phyloP scores from a whole-genome alignment of 176 grass and related monocot genomes.

The Cenchrus americanus region DNA sequence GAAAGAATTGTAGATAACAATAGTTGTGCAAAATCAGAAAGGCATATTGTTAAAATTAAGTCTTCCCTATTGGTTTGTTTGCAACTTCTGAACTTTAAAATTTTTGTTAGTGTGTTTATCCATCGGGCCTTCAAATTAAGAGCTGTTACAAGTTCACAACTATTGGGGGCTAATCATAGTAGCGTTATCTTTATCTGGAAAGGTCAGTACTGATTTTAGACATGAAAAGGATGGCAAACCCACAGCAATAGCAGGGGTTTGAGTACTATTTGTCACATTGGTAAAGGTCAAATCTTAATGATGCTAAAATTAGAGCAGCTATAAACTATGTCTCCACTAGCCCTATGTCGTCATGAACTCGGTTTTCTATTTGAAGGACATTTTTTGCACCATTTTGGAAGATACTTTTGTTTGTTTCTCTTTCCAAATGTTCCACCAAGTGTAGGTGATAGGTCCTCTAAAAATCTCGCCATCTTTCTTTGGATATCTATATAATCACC shows the following conservation, averaged over 20 bases:
- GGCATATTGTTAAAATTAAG: background rate
- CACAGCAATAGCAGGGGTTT: background rate
- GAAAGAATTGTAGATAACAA: background rate
- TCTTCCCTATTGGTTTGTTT: background rate
- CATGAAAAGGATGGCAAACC: background rate
- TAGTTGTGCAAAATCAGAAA: conserved; percentile 2
- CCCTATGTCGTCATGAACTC: background rate
- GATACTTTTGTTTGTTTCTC: background rate
- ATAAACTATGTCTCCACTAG: background rate
- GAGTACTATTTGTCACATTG: background rate
- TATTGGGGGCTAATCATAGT: background rate
- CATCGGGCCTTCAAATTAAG: background rate
- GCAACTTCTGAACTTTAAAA: background rate
- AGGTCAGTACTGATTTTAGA: background rate
- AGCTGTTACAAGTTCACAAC: background rate
- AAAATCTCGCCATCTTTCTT: background rate
- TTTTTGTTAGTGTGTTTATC: background rate
- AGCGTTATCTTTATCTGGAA: background rate
- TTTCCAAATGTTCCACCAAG: background rate
- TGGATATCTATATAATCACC: background rate
- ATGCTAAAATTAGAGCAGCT: background rate
- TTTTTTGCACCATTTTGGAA: background rate
- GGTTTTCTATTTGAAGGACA: background rate
- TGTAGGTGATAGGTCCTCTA: background rate
- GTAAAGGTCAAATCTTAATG: background rate